Percentiles rank a stretch among this genome's conserved stretches.
Evolutionary conservation across 208 protist species (phyloP).

Genomic region (Entamoeba histolytica): DNA sequence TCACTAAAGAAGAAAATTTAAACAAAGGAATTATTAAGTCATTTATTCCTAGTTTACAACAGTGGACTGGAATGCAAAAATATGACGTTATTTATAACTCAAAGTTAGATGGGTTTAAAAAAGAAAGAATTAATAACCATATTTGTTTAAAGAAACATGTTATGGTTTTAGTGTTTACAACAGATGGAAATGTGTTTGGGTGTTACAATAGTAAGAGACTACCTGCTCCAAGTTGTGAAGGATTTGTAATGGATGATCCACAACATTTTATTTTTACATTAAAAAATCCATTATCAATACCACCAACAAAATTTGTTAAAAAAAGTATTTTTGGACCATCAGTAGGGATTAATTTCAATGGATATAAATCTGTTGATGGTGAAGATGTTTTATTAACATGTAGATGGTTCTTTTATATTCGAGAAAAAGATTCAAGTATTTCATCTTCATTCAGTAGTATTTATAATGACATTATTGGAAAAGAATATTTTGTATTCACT

Average conservation of each 20-base stretch:
- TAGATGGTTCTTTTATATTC: neutral
- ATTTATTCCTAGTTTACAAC: neutral
- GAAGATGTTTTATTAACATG: neutral
- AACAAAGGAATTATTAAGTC: neutral
- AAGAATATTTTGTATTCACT: neutral
- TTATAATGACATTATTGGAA: neutral
- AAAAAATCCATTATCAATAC: neutral
- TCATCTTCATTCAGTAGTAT: neutral
- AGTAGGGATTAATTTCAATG: neutral
- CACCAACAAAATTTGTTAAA: neutral
- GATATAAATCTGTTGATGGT: neutral
- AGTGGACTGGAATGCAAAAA: neutral
- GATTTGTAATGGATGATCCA: neutral
- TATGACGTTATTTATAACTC: neutral
- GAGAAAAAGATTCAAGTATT: neutral
- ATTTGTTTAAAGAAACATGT: neutral
- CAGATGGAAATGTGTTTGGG: neutral
- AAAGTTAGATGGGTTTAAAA: neutral
- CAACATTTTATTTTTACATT: neutral
- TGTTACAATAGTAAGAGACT: neutral
- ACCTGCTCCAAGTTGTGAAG: neutral
- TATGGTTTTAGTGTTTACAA: neutral
- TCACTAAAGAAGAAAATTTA: neutral
- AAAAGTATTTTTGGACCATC: neutral
- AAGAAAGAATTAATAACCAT: neutral